Evolutionary conservation across 139 green algal species (phyloP).

Genomic region (Volvox reticuliferus): DNA sequence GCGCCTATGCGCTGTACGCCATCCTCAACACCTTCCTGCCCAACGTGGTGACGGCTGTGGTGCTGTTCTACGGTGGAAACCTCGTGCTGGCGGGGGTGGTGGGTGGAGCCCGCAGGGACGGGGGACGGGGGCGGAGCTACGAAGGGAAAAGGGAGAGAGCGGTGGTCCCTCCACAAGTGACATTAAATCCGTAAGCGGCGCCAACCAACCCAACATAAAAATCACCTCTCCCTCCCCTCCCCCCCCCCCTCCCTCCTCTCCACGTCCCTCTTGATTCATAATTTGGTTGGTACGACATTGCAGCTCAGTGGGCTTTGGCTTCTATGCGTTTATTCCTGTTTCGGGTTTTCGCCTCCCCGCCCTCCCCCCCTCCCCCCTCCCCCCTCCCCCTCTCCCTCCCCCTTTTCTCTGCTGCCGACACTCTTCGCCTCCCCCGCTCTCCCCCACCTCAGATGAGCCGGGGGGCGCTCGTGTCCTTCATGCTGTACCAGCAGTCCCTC

Average conservation of each 20-base stretch:
- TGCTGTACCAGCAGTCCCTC: slow-evolving; percentile 87
- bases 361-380: not conserved
- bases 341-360: no score
- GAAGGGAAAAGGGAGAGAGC: not conserved
- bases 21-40: slow-evolving; percentile 80
- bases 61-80: slow-evolving; percentile 68
- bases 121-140: not conserved
- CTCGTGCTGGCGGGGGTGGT: slow-evolving; percentile 66
- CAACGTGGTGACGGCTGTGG: slow-evolving; percentile 69
- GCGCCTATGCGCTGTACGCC: slow-evolving; percentile 77
- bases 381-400: not conserved
- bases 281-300: no score
- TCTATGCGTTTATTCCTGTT: no score
- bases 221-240: not conserved
- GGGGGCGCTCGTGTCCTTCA: slow-evolving; percentile 82
- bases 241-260: no score
- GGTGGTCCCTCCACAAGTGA: not conserved
- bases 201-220: not conserved
- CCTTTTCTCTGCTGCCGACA: not conserved
- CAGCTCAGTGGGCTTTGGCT: no score
- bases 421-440: not conserved
- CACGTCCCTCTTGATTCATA: no score
- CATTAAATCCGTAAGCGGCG: no score
- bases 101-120: not conserved
- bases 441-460: slow-evolving; percentile 57